phyloP scores from a whole-genome alignment of 1,284 basidiomycete genomes.

The Apiotrichum siamense region DNA sequence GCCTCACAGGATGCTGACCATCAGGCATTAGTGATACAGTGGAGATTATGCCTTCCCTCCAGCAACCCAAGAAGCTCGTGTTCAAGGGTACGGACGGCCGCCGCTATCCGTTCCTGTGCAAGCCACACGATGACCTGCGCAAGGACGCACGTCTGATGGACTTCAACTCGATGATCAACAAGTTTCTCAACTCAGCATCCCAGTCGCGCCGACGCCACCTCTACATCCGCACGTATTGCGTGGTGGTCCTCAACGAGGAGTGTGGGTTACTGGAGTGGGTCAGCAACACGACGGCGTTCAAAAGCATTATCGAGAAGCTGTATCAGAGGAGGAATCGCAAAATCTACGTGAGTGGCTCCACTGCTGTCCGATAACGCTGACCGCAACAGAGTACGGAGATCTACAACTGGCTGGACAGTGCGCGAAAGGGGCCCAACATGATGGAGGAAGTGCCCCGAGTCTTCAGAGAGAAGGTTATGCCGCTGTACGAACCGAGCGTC shows the following conservation, averaged over 20 bases:
- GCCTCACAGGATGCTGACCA: neutral
- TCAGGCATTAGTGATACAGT: conserved; percentile 72
- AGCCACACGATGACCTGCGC: conserved; percentile 94
- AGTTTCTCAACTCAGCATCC: conserved; percentile 86
- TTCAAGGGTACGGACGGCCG: conserved; percentile 78
- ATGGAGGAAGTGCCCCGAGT: conserved; percentile 25
- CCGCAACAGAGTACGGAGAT: conserved; percentile 52
- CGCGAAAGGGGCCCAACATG: conserved; percentile 3
- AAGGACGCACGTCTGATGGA: conserved; percentile 99
- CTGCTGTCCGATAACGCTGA: neutral
- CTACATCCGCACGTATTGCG: conserved; percentile 89
- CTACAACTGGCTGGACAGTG: conserved; percentile 50
- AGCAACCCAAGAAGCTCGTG: conserved; percentile 86
- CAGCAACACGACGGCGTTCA: conserved; percentile 80
- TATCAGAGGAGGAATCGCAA: conserved; percentile 62
- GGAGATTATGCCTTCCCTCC: conserved; percentile 87
- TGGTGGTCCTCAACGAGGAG: conserved; percentile 93
- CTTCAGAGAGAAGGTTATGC: conserved; percentile 61
- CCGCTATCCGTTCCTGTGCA: conserved; percentile 87
- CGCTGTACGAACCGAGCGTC: conserved; percentile 64
- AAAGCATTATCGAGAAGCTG: conserved; percentile 67
- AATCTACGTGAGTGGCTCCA: conserved; percentile 59
- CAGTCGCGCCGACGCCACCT: conserved; percentile 84
- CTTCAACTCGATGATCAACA: conserved; percentile 97
- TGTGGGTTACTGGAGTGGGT: conserved; percentile 99